Percentiles rank a stretch among this genome's conserved stretches.
phyloP scores from a whole-genome alignment of 1,284 basidiomycete genomes.

The Fomitopsis palustris region DNA sequence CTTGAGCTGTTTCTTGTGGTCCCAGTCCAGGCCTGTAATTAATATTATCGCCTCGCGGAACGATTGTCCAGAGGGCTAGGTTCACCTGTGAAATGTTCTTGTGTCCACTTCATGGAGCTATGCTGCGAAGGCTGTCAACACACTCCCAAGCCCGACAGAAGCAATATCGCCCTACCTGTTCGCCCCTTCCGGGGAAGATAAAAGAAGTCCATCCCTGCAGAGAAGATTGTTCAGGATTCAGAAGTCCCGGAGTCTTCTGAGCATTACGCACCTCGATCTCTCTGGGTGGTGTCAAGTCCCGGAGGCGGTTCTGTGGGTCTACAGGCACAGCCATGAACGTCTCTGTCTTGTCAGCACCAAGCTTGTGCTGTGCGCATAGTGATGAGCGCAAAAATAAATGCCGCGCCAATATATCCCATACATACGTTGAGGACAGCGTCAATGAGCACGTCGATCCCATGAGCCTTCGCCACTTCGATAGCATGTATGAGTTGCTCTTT shows the following conservation, averaged over 20 bases:
- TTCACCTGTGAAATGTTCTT: constrained; percentile 72
- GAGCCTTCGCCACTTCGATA: constrained; percentile 52
- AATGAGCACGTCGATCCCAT: constrained; percentile 65
- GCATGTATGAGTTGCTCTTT: constrained; percentile 76
- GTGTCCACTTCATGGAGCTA: constrained; percentile 63
- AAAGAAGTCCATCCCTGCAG: constrained; percentile 82
- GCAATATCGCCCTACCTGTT: constrained; percentile 47
- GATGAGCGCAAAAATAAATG: background rate
- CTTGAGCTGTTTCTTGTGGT: constrained; percentile 62
- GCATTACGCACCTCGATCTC: constrained; percentile 59
- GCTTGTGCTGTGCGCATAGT: constrained; percentile 56
- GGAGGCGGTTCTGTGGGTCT: constrained; percentile 59
- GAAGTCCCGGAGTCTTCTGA: background rate
- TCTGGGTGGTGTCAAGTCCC: constrained; percentile 54
- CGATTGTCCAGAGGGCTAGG: constrained; percentile 1
- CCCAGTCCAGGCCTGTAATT: constrained; percentile 80
- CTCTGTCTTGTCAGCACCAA: constrained; percentile 83
- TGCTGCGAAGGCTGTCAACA: constrained; percentile 42
- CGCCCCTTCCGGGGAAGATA: constrained; percentile 75
- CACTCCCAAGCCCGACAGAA: background rate
- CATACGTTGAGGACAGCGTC: constrained; percentile 78
- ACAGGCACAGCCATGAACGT: constrained; percentile 75
- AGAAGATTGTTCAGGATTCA: background rate
- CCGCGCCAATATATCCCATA: background rate
- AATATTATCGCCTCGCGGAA: background rate